Percentiles rank a stretch among this genome's conserved stretches.
These are phyloP conservation scores for Stephanocyclus meneghinianus DNA, from an alignment of 352 stramenopile genomes.

Conservation along the genomic window DNA sequence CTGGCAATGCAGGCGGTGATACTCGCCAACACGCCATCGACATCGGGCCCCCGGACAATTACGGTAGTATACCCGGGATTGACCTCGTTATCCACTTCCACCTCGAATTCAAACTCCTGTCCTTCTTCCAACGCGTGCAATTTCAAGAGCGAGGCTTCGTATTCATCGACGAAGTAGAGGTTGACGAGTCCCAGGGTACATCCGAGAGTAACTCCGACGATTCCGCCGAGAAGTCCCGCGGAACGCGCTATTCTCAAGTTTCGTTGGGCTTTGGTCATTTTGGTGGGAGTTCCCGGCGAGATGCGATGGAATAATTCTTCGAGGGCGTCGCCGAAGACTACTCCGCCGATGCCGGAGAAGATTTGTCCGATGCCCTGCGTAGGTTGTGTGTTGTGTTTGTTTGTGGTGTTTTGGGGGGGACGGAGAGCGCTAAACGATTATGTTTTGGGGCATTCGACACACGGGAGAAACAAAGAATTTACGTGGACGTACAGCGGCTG, in stretches of 20 bases:
- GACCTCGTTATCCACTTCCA: constrained; percentile 62
- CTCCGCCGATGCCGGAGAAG: constrained; percentile 63
- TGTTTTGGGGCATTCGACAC: neutral
- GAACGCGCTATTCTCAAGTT: constrained; percentile 37
- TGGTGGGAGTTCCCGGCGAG: constrained; percentile 11
- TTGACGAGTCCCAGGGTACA: constrained; percentile 68
- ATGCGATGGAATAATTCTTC: constrained; percentile 46
- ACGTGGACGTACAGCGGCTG: constrained; percentile 33
- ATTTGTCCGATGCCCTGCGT: constrained; percentile 66
- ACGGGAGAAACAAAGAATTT: neutral
- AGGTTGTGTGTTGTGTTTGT: no score
- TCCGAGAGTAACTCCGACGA: constrained; percentile 65
- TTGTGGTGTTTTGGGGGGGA: no score
- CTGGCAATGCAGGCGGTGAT: constrained; percentile 59
- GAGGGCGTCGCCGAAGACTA: constrained; percentile 68
- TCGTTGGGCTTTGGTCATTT: constrained; percentile 57
- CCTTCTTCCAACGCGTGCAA: constrained; percentile 63
- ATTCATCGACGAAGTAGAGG: constrained; percentile 71
- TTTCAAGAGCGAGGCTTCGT: constrained; percentile 61
- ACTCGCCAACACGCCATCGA: constrained; percentile 67
- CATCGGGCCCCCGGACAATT: constrained; percentile 60
- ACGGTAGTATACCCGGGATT: constrained; percentile 56
- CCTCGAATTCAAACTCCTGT: constrained; percentile 70
- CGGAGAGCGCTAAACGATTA: no score
- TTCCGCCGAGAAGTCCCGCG: constrained; percentile 37